Base-by-base conservation (phyloP, 2,329 filamentous ascomycete species). In the Scytalidium lignicola region DNA sequence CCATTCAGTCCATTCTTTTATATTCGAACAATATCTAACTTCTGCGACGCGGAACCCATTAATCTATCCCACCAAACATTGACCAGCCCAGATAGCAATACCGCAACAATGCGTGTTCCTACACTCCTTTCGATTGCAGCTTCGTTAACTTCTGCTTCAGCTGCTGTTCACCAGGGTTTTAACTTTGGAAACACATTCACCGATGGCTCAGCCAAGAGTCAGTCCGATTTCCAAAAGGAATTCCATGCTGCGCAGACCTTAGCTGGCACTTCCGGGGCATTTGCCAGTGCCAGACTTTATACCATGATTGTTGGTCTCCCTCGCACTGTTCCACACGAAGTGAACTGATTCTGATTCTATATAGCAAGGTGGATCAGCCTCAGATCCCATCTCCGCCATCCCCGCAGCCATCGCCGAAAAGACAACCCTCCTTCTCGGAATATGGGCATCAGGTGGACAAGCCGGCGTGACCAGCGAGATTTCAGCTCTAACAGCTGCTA, bases 401-500 rank as follows among this genome's bases (percentile, higher is more conserved):
- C 85, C 85, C 26, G 90, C 90, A 32, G 89, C 89, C 60, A 88
- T 95, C 67, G 79, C 76, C 59, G 90, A 88, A 60, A 78, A 88
- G 60, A 93, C 88, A 2, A 76, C 76, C 39, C 76, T 95, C n/a
- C 77, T 95, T 9, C 79, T 95, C 10, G 89, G 89, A 55, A 72
- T 95, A 41, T 95, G 90, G 90, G 80, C 82, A 10, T 90, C 87
- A 0, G 85, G 74, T 28, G 83, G 82, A 41, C 72, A 78, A 46
- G 72, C 68, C 4, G 66, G 64, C 19, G 84, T 92, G 66, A 70
- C 76, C 66, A 87, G 88, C 65, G 89, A 95, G 71, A 69, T 93
- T 40, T 62, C 74, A 2, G 88, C 88, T 15, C 75, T 95, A 42
- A 77, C 78, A 65, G 70, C 73, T 39, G 86, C 88, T 57, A 84